These are phyloP conservation scores for Paracorniculantispora psalliotae DNA, from an alignment of 2,329 filamentous ascomycete species.

Conservation along the genomic window DNA sequence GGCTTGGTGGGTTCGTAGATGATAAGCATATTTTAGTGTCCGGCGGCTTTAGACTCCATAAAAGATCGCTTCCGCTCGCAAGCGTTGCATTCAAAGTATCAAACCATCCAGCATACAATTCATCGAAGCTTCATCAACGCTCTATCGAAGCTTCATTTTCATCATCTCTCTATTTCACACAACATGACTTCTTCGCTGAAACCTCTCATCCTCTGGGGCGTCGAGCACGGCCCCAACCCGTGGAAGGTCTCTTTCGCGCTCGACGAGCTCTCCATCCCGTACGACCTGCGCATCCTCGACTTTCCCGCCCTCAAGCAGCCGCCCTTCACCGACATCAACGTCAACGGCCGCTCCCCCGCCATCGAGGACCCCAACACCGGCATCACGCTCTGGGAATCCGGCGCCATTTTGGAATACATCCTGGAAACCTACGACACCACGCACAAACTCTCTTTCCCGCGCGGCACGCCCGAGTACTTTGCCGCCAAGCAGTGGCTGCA, in stretches of 20 bases:
- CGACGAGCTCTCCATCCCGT: conserved; percentile 21
- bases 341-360: conserved; percentile 13
- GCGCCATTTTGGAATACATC: conserved; percentile 16
- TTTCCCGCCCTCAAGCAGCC: conserved; percentile 7
- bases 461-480: conserved; percentile 25
- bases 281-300: conserved; percentile 9
- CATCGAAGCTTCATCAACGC: no score
- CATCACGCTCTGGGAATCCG: conserved; percentile 16
- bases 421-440: conserved; percentile 15
- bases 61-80: no score
- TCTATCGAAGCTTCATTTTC: no score
- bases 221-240: conserved; percentile 14
- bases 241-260: conserved; percentile 18
- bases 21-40: no score
- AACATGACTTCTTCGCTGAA: conserved; percentile 1
- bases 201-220: conserved; percentile 5
- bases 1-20: no score
- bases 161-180: no score
- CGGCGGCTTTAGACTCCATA: no score
- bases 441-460: conserved; percentile 18
- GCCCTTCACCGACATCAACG: conserved; percentile 14
- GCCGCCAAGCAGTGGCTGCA: conserved; percentile 30
- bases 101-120: no score
- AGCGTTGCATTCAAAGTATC: no score
- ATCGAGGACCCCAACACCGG: conserved; percentile 15